Evolutionary conservation across 2,329 filamentous ascomycete species (phyloP), one percentile per base, ranked within the genome.

Genomic region (Pseudodiploospora longispora): DNA sequence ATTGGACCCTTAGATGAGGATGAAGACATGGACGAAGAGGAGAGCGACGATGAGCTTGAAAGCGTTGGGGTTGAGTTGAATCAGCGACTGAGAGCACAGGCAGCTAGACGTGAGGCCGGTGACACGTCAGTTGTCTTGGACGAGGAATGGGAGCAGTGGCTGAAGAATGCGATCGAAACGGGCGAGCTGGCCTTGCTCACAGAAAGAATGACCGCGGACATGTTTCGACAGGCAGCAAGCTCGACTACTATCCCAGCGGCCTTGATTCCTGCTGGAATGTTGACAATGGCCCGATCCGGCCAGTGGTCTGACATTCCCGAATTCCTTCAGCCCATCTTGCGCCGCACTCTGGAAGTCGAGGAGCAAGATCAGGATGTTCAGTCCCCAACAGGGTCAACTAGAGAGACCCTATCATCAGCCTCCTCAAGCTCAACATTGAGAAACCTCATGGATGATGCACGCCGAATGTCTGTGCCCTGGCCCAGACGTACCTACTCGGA

Each of bases 91-190:
- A 71, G 78, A 41, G 76, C 79, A 47, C 76, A 79, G 39, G 80
- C 78, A 6, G 80, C 80, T 10, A 71, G 77, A 38, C 75, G 78
- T 44, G 78, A 82, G 50, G 75, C 78, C 4, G 80, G 80, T 36
- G 76, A 80, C 50, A 64, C 63, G 30, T 71, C 73, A 10, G 71
- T 75, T 38, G 72, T 78, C 28, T 71, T 86, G 52, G 82, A 86
- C 56, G 80, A 83, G 50, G 81, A 83, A 54, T 86, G 80, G 81
- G 83, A 87, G 60, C 80, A 84, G 59, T 87, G 82, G 76, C 67
- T 86, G 48, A 86, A 86, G 62, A 80, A 82, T 54, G 80, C 77
- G 36, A 75, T 83, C 40, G 82, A 86, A 55, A 71, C 75, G 5
- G 82, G 81, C 47, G 68, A 75, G 44, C 63, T 80, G 33, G 66